These are phyloP conservation scores for Gossypium gossypioides DNA, from an alignment of 441 rosid genomes.

Conservation along the genomic window DNA sequence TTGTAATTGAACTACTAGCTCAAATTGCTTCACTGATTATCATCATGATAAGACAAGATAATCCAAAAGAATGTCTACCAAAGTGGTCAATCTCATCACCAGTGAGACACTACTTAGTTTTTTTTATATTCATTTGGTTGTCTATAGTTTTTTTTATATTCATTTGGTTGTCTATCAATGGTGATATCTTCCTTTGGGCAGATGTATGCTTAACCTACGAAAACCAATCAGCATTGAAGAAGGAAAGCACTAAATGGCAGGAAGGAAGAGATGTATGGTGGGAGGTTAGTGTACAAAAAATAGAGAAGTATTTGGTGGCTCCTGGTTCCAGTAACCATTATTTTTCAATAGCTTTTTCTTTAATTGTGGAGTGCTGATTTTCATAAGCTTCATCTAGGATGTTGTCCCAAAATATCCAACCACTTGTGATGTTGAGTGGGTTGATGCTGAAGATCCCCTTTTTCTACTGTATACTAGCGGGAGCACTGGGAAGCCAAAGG, in stretches of 20 bases:
- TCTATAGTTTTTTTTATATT: not conserved
- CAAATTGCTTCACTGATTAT: not conserved
- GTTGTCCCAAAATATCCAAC: conserved; percentile 67
- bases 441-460: conserved; percentile 97
- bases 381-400: conserved; percentile 36
- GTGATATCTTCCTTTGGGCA: conserved; percentile 20
- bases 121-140: not conserved
- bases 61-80: too few species aligned
- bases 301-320: not conserved
- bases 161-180: not conserved
- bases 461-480: conserved; percentile 95
- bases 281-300: conserved; percentile 48
- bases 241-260: conserved; percentile 75
- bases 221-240: conserved; percentile 54
- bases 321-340: conserved; percentile 2
- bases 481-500: conserved; percentile 99
- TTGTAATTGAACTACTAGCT: conserved; percentile 4
- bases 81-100: not conserved
- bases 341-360: not conserved
- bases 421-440: conserved; percentile 86
- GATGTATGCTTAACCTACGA: conserved; percentile 76
- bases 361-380: not conserved
- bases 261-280: conserved; percentile 86
- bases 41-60: too few species aligned
- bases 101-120: not conserved